These are phyloP conservation scores for Fusarium gaditjirri DNA, from an alignment of 2,329 filamentous ascomycete genomes.

Conservation along the genomic window DNA sequence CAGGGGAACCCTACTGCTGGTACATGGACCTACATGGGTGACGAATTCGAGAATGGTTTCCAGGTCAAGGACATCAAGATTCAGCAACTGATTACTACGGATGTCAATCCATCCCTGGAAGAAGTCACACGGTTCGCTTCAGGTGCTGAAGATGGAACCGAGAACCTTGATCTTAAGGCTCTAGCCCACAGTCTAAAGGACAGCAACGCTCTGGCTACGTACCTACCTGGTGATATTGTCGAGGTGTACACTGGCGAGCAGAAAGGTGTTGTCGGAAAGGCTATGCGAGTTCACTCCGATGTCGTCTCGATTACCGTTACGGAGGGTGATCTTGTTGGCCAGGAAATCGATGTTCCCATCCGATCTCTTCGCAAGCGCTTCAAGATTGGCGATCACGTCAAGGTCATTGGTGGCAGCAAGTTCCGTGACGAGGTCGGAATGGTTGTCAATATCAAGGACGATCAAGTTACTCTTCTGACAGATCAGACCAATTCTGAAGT, in stretches of 20 bases:
- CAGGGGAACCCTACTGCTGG: constrained; percentile 79
- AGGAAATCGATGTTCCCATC: constrained; percentile 90
- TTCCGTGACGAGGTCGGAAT: constrained; percentile 97
- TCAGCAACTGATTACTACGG: constrained; percentile 83
- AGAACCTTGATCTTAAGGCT: constrained; percentile 91
- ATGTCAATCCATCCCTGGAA: constrained; percentile 92
- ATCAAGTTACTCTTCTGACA: constrained; percentile 90
- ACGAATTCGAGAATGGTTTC: constrained; percentile 93
- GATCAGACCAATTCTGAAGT: constrained; percentile 95
- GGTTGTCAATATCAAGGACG: constrained; percentile 92
- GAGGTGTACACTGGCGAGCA: constrained; percentile 97
- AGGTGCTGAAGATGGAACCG: constrained; percentile 88
- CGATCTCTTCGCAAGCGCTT: constrained; percentile 95
- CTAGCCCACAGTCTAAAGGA: constrained; percentile 91
- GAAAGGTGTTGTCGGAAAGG: constrained; percentile 87
- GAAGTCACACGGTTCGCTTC: constrained; percentile 96
- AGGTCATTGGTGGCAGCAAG: constrained; percentile 95
- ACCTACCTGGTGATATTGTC: constrained; percentile 93
- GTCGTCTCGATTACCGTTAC: constrained; percentile 90
- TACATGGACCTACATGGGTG: constrained; percentile 84
- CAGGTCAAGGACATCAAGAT: constrained; percentile 94
- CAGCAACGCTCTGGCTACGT: constrained; percentile 81
- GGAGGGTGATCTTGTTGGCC: constrained; percentile 82
- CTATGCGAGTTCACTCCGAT: constrained; percentile 86
- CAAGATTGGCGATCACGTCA: constrained; percentile 94